These are phyloP conservation scores for Boletus eberwhitei DNA, from an alignment of 768 basidiomycete genomes.

Conservation along the genomic window DNA sequence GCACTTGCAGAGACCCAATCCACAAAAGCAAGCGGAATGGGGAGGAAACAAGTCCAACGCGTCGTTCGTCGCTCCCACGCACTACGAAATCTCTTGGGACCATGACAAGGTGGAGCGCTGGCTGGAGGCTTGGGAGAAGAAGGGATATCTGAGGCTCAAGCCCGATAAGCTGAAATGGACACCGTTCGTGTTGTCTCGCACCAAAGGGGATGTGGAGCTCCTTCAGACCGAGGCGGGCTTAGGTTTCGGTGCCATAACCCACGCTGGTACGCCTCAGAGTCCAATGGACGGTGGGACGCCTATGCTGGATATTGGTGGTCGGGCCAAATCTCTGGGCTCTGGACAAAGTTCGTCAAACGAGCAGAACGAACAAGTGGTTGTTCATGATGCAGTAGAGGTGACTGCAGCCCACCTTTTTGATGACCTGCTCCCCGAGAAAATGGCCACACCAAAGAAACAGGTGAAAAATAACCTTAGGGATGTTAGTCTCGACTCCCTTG, in stretches of 20 bases:
- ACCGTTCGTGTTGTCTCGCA: constrained; percentile 74
- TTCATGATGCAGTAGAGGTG: constrained; percentile 9
- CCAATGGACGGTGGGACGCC: constrained; percentile 26
- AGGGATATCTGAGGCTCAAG: constrained; percentile 71
- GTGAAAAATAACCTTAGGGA: constrained; percentile 15
- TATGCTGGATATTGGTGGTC: constrained; percentile 13
- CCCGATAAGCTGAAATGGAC: constrained; percentile 93
- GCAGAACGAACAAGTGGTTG: constrained; percentile 11
- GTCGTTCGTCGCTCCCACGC: constrained; percentile 59
- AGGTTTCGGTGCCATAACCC: constrained; percentile 11
- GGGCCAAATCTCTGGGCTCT: constrained; percentile 16
- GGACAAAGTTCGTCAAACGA: constrained; percentile 11
- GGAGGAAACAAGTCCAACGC: constrained; percentile 40
- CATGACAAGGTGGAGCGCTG: constrained; percentile 60
- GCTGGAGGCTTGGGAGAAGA: constrained; percentile 66
- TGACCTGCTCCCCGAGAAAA: constrained; percentile 20
- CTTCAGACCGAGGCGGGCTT: constrained; percentile 19
- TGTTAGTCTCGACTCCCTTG: constrained; percentile 12
- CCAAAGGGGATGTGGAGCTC: constrained; percentile 28
- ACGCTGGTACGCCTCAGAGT: constrained; percentile 12
- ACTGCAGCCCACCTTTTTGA: constrained; percentile 33
- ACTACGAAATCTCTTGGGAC: constrained; percentile 79
- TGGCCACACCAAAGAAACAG: constrained; percentile 20
- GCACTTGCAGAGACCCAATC: constrained; percentile 51
- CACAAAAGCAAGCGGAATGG: constrained; percentile 42